Conservation (phyloP, 2,329 filamentous ascomycete species). For the Curvularia lunata region DNA sequence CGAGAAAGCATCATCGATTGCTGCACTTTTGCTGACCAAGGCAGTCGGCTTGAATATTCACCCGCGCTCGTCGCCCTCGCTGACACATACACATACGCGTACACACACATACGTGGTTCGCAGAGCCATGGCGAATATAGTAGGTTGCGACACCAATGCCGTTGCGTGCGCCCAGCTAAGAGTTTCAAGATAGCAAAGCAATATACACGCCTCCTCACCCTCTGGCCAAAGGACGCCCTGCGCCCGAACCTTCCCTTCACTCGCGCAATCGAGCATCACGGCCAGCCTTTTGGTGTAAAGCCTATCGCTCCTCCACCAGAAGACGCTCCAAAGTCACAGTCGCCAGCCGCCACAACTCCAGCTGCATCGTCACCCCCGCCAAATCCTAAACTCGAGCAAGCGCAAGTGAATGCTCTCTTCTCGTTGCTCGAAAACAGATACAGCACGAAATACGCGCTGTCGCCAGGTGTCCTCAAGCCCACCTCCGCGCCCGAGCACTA, state of each 20-base stretch:
- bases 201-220: slow-evolving; percentile 57
- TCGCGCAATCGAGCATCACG: slow-evolving; percentile 52
- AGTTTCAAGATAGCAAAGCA: slow-evolving; percentile 50
- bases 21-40: not conserved
- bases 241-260: slow-evolving; percentile 57
- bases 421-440: slow-evolving; percentile 67
- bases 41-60: not conserved
- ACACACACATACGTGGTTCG: not conserved
- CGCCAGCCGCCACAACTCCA: slow-evolving; percentile 13
- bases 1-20: slow-evolving; percentile 22
- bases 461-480: slow-evolving; percentile 39
- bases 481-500: slow-evolving; percentile 47
- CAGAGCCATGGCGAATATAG: slow-evolving; percentile 26
- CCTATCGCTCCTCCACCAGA: slow-evolving; percentile 31
- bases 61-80: not conserved
- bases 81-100: not conserved
- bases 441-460: slow-evolving; percentile 49
- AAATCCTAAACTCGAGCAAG: slow-evolving; percentile 46
- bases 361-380: slow-evolving; percentile 18
- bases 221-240: slow-evolving; percentile 59
- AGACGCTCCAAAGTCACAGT: slow-evolving; percentile 15
- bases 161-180: slow-evolving; percentile 5
- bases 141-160: slow-evolving; percentile 4
- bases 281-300: slow-evolving; percentile 37
- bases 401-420: slow-evolving; percentile 64